Percentiles rank a stretch among this genome's conserved stretches.
phyloP scores from a whole-genome alignment of 164 flowering plant genomes.

The Stephania japonica region DNA sequence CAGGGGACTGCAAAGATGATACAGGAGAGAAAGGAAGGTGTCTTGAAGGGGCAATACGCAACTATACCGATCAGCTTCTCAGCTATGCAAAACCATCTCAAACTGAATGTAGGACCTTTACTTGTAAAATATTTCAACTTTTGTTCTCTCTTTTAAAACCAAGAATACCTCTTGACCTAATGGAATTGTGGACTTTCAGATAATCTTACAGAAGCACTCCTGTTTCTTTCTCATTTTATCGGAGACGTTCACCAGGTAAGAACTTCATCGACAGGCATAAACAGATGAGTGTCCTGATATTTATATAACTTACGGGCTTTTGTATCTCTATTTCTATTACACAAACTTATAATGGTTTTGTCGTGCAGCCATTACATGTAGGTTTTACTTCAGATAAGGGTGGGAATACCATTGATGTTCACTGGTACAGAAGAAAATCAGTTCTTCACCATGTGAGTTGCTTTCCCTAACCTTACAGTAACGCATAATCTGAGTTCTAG shows the following conservation, averaged over 20 bases:
- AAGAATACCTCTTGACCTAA: background rate
- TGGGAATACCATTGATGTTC: conserved; percentile 75
- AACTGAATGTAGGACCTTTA: conserved; percentile 32
- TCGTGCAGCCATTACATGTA: conserved; percentile 78
- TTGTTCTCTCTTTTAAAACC: background rate
- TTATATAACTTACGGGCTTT: background rate
- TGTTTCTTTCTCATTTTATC: conserved; percentile 80
- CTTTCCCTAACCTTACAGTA: background rate
- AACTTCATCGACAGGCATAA: background rate
- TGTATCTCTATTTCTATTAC: background rate
- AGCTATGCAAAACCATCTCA: conserved; percentile 32
- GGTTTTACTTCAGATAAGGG: conserved; percentile 77
- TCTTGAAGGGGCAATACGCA: conserved; percentile 77
- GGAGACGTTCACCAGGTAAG: conserved; percentile 90
- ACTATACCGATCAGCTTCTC: conserved; percentile 78
- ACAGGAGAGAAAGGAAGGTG: conserved; percentile 58
- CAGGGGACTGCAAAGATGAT: conserved; percentile 92
- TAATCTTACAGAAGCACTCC: conserved; percentile 79
- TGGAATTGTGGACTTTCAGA: conserved; percentile 33
- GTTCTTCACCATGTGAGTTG: conserved; percentile 78
- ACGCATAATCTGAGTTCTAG: background rate
- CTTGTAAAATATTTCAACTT: background rate
- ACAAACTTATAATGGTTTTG: background rate
- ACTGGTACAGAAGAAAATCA: conserved; percentile 71
- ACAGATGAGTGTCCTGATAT: background rate